These are phyloP conservation scores for Diaporthe citriasiana DNA, from an alignment of 2,329 filamentous ascomycete species.

Conservation along the genomic window DNA sequence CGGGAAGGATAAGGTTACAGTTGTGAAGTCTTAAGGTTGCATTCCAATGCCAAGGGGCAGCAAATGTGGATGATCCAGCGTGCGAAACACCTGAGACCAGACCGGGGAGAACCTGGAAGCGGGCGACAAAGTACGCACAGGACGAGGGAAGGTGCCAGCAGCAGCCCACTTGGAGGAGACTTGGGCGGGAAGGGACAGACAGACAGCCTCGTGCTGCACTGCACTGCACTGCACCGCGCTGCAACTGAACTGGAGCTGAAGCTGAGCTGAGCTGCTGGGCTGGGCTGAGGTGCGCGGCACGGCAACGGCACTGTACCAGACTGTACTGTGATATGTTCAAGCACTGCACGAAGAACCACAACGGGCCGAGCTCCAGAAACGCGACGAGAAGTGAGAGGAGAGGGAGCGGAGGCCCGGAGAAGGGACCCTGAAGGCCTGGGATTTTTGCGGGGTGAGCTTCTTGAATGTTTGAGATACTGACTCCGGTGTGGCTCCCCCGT, in stretches of 20 bases:
- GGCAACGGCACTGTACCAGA: constrained; percentile 1
- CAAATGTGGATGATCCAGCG: constrained; percentile 36
- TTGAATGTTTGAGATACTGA: constrained; percentile 29
- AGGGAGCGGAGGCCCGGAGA: constrained; percentile 31
- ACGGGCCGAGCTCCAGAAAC: constrained; percentile 29
- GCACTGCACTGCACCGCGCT: not conserved
- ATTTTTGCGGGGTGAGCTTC: constrained; percentile 30
- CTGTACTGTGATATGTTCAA: constrained; percentile 15
- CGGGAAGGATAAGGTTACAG: constrained; percentile 42
- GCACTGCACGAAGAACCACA: not conserved
- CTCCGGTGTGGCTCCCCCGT: constrained; percentile 25
- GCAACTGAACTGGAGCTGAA: not conserved
- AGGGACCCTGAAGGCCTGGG: constrained; percentile 4
- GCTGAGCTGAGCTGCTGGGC: not conserved
- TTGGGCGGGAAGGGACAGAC: not conserved
- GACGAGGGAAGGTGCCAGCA: constrained; percentile 3
- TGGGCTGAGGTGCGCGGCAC: not conserved
- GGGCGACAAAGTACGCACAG: constrained; percentile 27
- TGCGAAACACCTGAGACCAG: constrained; percentile 40
- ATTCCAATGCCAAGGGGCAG: constrained; percentile 38
- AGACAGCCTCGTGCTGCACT: constrained; percentile 8
- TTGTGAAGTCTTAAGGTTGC: constrained; percentile 40
- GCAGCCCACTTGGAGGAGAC: not conserved
- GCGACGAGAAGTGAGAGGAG: constrained; percentile 26
- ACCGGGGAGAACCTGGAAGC: constrained; percentile 38